These are phyloP conservation scores for Pinus taeda DNA, from an alignment of 75 land plant genomes.

Conservation along the genomic window DNA sequence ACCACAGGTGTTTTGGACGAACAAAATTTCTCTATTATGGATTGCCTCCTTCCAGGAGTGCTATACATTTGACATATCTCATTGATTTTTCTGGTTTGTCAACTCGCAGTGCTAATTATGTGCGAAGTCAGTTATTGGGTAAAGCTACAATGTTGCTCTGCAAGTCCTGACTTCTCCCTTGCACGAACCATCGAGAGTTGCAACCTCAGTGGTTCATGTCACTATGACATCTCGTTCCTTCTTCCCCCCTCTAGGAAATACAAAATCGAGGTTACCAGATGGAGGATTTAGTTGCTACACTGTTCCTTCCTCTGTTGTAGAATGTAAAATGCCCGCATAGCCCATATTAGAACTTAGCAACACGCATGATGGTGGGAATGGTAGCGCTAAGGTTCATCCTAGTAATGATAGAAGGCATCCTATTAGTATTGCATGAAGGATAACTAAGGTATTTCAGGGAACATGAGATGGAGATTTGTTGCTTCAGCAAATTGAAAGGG, in stretches of 20 bases:
- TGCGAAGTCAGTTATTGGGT: not conserved
- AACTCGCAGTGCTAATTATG: conserved; percentile 3
- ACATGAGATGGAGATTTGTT: conserved; percentile 14
- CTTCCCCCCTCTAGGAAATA: not conserved
- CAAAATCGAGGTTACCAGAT: not conserved
- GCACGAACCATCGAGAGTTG: not conserved
- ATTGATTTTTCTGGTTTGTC: conserved; percentile 3
- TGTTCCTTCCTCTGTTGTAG: conserved; percentile 3
- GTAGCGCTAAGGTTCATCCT: not conserved
- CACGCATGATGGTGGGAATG: not conserved
- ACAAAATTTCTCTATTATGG: not conserved
- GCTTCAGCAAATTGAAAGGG: conserved; percentile 12
- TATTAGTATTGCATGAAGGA: conserved; percentile 9
- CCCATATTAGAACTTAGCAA: not conserved
- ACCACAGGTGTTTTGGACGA: conserved; percentile 4
- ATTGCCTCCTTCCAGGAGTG: not conserved
- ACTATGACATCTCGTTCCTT: not conserved
- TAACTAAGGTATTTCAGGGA: conserved; percentile 10
- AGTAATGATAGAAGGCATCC: not conserved
- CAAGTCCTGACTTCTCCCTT: conserved; percentile 1
- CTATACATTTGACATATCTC: not conserved
- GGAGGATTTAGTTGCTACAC: not conserved
- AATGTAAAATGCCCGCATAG: not conserved
- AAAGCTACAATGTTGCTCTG: not conserved
- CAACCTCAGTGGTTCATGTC: not conserved